Base-by-base conservation (phyloP, 805 yeast genomes). In the Peterozyma xylosa region DNA sequence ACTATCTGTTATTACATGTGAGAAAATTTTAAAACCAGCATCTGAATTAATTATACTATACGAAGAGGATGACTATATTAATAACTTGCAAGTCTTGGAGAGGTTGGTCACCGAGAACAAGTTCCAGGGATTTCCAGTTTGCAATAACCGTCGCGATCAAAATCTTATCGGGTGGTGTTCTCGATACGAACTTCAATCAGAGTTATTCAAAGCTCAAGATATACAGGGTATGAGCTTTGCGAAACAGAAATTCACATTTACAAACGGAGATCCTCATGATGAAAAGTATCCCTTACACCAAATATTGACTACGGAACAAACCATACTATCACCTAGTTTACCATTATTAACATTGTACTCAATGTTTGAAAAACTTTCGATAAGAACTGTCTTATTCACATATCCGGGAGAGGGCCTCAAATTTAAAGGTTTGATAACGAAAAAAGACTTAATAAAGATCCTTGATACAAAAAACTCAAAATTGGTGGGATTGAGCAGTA, bases 121-220 rank as follows among this genome's bases (percentile, higher is more conserved):
- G 1, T 57, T 40, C 42, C 58, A 60, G 41, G 81, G 74, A 10
- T 67, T 66, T 50, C 83, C 78, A 9, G 66, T 69, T 9, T 60
- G 75, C 52, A 59, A 57, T 42, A 64, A 61, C 41, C 54, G 51
- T 39, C 50, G 50, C 11, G 63, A 56, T 39, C 66, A 55, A 27
- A 57, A 51, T 3, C 48, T 76, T 3, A 36, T 66, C 2, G 82
- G 82, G 1, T 71, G 67, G 59, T 51, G 76, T 4, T 55, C 72
- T 1, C 46, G 67, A 4, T 56, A 53, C 33, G 74, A 70, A 30
- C 48, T 76, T 17, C 45, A 47, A 11, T 43, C 50, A 5, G 69
- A 70, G 15, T 40, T 67, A 16, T 45, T 43, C 3, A 50, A 49
- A 16, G 43, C 45, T 47, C 38, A 46, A 38, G 40, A 37, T 37